Conservation (phyloP, 2,329 filamentous ascomycete species). For the Biscogniauxia mediterranea region DNA sequence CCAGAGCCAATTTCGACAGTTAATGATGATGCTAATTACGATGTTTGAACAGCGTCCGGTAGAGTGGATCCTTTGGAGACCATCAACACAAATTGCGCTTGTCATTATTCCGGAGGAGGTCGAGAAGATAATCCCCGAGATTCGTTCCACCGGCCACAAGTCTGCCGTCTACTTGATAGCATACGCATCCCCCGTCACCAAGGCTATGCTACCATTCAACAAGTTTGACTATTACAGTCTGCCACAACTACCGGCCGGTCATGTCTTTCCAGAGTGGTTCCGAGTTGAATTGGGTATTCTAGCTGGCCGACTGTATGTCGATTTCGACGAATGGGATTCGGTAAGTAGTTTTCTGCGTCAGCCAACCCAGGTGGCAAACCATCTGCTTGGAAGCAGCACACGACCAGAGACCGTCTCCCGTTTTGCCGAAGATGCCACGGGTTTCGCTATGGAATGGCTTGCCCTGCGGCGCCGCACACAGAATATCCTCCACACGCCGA, state of each 20-base stretch:
- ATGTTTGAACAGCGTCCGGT: slow-evolving; percentile 42
- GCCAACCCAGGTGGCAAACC: slow-evolving; percentile 9
- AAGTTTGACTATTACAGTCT: slow-evolving; percentile 50
- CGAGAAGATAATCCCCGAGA: slow-evolving; percentile 48
- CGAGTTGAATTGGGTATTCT: slow-evolving; percentile 59
- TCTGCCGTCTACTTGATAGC: slow-evolving; percentile 46
- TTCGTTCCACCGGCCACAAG: slow-evolving; percentile 27
- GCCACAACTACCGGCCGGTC: slow-evolving; percentile 42
- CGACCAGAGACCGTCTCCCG: background rate
- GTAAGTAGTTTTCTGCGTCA: slow-evolving; percentile 32
- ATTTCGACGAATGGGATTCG: slow-evolving; percentile 43
- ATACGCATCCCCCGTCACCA: slow-evolving; percentile 61
- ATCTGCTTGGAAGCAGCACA: background rate
- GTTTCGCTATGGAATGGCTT: slow-evolving; percentile 58
- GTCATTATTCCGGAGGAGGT: slow-evolving; percentile 64
- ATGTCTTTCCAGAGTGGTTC: slow-evolving; percentile 51
- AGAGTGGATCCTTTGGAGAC: slow-evolving; percentile 61
- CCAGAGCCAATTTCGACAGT: background rate
- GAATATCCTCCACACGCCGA: slow-evolving; percentile 58
- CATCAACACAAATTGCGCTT: slow-evolving; percentile 44
- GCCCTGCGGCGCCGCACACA: slow-evolving; percentile 52
- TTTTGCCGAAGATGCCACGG: slow-evolving; percentile 32
- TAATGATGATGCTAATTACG: slow-evolving; percentile 9
- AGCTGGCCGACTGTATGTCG: slow-evolving; percentile 59
- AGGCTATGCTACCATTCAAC: slow-evolving; percentile 59